These are phyloP conservation scores for Plasmodium vinckei DNA, from an alignment of 169 alveolate genomes.

Conservation along the genomic window DNA sequence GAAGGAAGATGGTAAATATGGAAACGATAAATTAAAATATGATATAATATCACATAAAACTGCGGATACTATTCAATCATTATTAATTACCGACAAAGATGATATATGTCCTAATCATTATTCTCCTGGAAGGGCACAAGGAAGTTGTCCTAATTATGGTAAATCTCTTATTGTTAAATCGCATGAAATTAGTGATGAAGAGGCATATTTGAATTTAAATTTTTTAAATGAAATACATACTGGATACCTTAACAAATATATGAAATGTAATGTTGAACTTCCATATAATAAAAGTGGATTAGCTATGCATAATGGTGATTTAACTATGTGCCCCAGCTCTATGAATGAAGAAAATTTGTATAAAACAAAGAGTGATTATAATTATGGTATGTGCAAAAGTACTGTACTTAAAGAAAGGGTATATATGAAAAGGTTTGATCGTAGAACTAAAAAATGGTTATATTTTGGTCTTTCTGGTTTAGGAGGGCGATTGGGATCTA, in stretches of 20 bases:
- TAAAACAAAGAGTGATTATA: slow-evolving; percentile 26
- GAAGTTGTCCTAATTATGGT: slow-evolving; percentile 77
- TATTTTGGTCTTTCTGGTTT: slow-evolving; percentile 70
- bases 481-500: slow-evolving; percentile 58
- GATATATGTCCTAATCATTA: slow-evolving; percentile 64
- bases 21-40: slow-evolving; percentile 36
- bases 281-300: slow-evolving; percentile 54
- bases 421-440: slow-evolving; percentile 23
- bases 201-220: slow-evolving; percentile 1
- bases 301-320: slow-evolving; percentile 64
- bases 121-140: slow-evolving; percentile 72
- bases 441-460: background rate
- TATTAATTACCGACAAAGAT: slow-evolving; percentile 18
- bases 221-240: slow-evolving; percentile 74
- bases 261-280: slow-evolving; percentile 17
- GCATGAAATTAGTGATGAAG: background rate
- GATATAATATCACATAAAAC: slow-evolving; percentile 30
- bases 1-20: slow-evolving; percentile 48
- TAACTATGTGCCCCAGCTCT: slow-evolving; percentile 12
- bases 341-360: slow-evolving; percentile 8
- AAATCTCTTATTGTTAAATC: slow-evolving; percentile 48
- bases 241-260: slow-evolving; percentile 22
- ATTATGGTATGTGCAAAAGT: slow-evolving; percentile 65
- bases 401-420: background rate
- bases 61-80: slow-evolving; percentile 44